Evolutionary conservation across 1,284 basidiomycete genomes (phyloP).

Genomic region (Ceratobasidium sp.): DNA sequence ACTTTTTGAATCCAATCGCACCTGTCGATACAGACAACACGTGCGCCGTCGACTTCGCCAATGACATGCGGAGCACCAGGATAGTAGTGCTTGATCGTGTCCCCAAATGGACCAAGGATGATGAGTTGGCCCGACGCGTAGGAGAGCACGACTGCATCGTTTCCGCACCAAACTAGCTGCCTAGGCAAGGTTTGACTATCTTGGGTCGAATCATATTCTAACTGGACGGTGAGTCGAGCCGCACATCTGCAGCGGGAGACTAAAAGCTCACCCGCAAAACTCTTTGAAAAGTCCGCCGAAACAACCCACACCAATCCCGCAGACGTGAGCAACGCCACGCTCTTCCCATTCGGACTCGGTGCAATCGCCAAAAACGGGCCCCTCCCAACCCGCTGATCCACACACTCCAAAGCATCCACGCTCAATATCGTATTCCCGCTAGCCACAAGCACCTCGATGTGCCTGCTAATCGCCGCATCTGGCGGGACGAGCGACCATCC

Average conservation of each 20-base stretch:
- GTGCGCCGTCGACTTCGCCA: slow-evolving; percentile 89
- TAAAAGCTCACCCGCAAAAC: slow-evolving; percentile 51
- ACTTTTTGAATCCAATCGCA: slow-evolving; percentile 96
- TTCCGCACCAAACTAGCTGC: slow-evolving; percentile 95
- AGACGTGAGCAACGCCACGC: slow-evolving; percentile 85
- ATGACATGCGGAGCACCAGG: slow-evolving; percentile 80
- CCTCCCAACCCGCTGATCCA: slow-evolving; percentile 86
- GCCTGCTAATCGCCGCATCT: slow-evolving; percentile 85
- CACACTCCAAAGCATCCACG: slow-evolving; percentile 86
- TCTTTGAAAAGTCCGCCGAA: slow-evolving; percentile 90
- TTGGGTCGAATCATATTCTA: slow-evolving; percentile 49
- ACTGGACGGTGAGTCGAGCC: slow-evolving; percentile 4
- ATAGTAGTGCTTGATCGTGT: slow-evolving; percentile 75
- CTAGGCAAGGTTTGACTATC: slow-evolving; percentile 57
- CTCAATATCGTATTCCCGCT: slow-evolving; percentile 81
- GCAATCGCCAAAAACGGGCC: slow-evolving; percentile 91
- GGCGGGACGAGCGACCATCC: slow-evolving; percentile 90
- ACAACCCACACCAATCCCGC: slow-evolving; percentile 88
- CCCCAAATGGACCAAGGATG: slow-evolving; percentile 92
- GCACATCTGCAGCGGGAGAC: background rate
- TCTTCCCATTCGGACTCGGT: slow-evolving; percentile 93
- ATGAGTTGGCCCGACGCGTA: slow-evolving; percentile 81
- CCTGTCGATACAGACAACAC: slow-evolving; percentile 81
- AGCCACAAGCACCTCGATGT: slow-evolving; percentile 87
- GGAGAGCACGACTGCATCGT: slow-evolving; percentile 90